Conservation (phyloP, 352 stramenopile species). For the Peronospora tabacina region DNA sequence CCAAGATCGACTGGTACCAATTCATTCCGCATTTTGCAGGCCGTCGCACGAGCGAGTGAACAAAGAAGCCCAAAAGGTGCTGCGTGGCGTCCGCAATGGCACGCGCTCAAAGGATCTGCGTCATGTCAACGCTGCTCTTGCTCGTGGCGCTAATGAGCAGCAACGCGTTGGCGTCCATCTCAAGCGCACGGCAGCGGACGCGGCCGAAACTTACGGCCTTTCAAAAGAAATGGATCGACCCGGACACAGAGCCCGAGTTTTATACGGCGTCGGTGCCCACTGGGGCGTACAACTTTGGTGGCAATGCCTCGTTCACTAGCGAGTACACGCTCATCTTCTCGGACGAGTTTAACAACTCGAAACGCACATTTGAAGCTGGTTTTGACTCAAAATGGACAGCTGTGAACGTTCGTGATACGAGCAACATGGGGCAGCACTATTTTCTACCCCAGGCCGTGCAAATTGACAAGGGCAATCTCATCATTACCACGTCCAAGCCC, state of each 20-base stretch:
- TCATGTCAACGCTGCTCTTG: conserved; percentile 12
- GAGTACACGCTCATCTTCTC: conserved; percentile 90
- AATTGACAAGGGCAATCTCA: conserved; percentile 89
- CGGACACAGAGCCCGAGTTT: conserved; percentile 51
- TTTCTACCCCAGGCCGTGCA: conserved; percentile 91
- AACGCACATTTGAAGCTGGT: conserved; percentile 90
- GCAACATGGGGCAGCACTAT: conserved; percentile 94
- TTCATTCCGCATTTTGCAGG: conserved; percentile 40
- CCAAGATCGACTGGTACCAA: conserved; percentile 25
- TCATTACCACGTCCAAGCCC: conserved; percentile 86
- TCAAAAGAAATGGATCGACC: conserved; percentile 64
- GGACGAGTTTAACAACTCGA: conserved; percentile 94
- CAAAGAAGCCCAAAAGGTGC: conserved; percentile 7
- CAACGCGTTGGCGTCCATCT: conserved; percentile 24
- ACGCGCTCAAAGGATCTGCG: background rate
- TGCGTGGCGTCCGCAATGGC: background rate
- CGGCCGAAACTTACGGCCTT: conserved; percentile 38
- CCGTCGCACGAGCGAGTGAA: background rate
- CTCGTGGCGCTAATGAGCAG: conserved; percentile 11
- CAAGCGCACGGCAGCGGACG: conserved; percentile 17
- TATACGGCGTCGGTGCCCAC: conserved; percentile 41
- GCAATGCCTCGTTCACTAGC: conserved; percentile 20
- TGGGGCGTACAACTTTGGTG: conserved; percentile 36
- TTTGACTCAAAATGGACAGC: conserved; percentile 94
- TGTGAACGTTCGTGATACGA: conserved; percentile 91